Evolutionary conservation across 139 green algal species (phyloP).

Genomic region (Auxenochlorella pyrenoidosa): DNA sequence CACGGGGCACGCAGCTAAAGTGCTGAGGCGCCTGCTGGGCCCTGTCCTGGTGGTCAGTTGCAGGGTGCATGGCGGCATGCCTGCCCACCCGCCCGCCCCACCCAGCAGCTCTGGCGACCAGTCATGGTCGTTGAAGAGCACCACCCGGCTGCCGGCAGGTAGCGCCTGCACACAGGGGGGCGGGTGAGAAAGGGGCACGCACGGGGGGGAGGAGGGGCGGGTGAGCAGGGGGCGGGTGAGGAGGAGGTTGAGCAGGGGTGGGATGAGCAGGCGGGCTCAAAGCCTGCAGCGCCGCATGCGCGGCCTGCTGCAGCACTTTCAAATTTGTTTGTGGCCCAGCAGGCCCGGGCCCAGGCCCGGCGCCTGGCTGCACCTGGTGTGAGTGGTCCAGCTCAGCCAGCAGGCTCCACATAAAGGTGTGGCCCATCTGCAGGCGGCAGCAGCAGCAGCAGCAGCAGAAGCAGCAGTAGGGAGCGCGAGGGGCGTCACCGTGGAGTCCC

Average conservation of each 20-base stretch:
- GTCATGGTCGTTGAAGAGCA: slow-evolving; percentile 63
- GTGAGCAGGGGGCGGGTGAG: no score
- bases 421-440: slow-evolving; percentile 10
- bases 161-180: slow-evolving; percentile 35
- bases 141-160: slow-evolving; percentile 55
- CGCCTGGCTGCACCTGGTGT: not conserved
- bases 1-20: not conserved
- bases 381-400: slow-evolving; percentile 71
- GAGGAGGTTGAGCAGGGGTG: no score
- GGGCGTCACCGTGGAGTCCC: no score
- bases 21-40: not conserved
- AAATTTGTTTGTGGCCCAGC: no score
- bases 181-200: not conserved
- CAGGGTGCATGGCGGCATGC: no score
- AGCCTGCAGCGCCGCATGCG: not conserved
- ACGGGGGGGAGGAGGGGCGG: no score
- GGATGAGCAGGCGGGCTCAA: no score
- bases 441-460: no score
- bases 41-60: no score
- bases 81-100: not conserved
- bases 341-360: not conserved
- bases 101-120: slow-evolving; percentile 12
- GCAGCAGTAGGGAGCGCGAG: not conserved
- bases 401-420: slow-evolving; percentile 59
- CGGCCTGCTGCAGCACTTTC: not conserved